Conservation (phyloP, 306 rosid species). For the Castanospermum australe region DNA sequence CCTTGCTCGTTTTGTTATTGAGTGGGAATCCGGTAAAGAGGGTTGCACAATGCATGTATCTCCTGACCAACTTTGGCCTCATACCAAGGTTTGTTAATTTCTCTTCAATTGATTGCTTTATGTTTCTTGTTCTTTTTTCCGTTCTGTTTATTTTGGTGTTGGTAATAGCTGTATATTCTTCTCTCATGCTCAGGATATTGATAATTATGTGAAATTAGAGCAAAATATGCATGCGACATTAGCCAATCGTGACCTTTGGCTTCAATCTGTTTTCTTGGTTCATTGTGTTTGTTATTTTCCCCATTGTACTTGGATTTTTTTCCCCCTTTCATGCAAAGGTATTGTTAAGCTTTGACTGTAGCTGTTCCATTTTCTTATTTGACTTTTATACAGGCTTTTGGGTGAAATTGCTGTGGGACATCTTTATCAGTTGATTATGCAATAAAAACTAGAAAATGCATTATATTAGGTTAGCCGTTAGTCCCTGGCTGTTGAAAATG, state of each 20-base stretch:
- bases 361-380: slow-evolving; percentile 4
- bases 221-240: neutral
- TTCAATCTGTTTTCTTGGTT: neutral
- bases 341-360: slow-evolving; percentile 6
- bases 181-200: neutral
- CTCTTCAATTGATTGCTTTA: slow-evolving; percentile 18
- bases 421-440: neutral
- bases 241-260: neutral
- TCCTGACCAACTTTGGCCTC: slow-evolving; percentile 99
- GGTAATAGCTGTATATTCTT: slow-evolving; percentile 3
- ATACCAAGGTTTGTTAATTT: slow-evolving; percentile 74
- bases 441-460: neutral
- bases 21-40: slow-evolving; percentile 97
- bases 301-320: neutral
- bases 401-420: slow-evolving; percentile 8
- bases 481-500: neutral
- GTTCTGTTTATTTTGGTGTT: slow-evolving; percentile 3
- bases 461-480: neutral
- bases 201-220: slow-evolving; percentile 3
- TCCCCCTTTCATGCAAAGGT: neutral
- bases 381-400: neutral
- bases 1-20: slow-evolving; percentile 96
- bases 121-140: neutral
- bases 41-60: slow-evolving; percentile 99
- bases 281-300: neutral